Evolutionary conservation across 768 basidiomycete genomes (phyloP), one percentile per base, ranked within the genome.

Genomic region (Leccinum truebloodii): DNA sequence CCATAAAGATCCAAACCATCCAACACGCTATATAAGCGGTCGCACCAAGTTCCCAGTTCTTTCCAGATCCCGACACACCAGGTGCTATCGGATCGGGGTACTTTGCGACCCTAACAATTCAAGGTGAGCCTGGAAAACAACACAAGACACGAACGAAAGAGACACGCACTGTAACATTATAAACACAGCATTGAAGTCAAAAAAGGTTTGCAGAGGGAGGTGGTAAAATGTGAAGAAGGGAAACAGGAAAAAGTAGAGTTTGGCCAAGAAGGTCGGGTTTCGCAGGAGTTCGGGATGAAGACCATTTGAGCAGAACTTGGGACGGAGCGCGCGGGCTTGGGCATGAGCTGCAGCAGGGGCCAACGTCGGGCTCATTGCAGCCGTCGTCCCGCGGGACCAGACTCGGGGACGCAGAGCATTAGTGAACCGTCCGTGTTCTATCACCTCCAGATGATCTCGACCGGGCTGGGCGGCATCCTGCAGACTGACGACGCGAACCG

Each of bases 131-230:
- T 12, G 22, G 9, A 24, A 54, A 65, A 37, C 18, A 49, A 59
- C 9, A 41, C 16, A 37, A 24, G 41, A 24, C 35, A 48, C 37
- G 37, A 50, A 54, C 39, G 58, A 57, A 50, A 41, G 44, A 44
- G 41, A 58, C 14, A 87, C 93, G 78, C 69, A 94, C 92, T 93
- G 86, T 46, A 94, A 71, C 66, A 95, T 73, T 65, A 94, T 86
- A 76, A 86, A 95, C 64, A 89, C 86, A 66, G 88, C 86, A 72
- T 95, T 94, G 73, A 94, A 93, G 70, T 96, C 94, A 72, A 95
- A 87, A 70, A 89, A 95, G 1, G 88, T 86, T 72, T 94, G 92
- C 9, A 91, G 71, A 26, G 86, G 85, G 44, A 92, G 75, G 69
- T 92, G 88, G 20, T 83, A 85, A 71, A 93, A 85, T 6, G 85